Percentiles rank a stretch among this genome's conserved stretches.
These are phyloP conservation scores for Dispira parvispora DNA, from an alignment of 192 early-diverging fungal genomes.

Conservation along the genomic window DNA sequence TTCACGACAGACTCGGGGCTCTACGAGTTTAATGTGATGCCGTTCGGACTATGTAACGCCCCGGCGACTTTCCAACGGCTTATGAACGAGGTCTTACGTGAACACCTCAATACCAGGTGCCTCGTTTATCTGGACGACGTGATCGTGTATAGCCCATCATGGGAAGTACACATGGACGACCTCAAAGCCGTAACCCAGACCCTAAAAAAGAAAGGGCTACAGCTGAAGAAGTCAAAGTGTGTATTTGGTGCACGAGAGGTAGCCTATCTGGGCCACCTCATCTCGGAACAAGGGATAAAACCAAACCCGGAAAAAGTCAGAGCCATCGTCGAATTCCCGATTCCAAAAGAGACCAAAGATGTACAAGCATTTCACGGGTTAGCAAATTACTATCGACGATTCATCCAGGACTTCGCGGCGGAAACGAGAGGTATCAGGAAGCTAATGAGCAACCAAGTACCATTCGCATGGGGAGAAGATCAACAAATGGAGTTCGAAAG, in stretches of 20 bases:
- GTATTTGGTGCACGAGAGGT: too few species aligned
- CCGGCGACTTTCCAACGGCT: constrained; percentile 23
- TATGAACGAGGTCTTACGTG: constrained; percentile 21
- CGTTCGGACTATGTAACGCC: constrained; percentile 21
- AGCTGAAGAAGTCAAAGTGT: too few species aligned
- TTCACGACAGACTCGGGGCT: constrained; percentile 17
- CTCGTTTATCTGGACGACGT: constrained; percentile 30
- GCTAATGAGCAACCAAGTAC: too few species aligned
- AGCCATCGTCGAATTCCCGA: neutral
- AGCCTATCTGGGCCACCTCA: neutral
- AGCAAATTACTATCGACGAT: neutral
- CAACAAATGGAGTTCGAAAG: too few species aligned
- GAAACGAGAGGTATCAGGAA: too few species aligned
- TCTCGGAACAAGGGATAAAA: neutral
- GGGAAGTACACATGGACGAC: too few species aligned
- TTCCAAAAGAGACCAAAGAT: neutral
- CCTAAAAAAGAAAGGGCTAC: too few species aligned
- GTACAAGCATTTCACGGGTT: neutral
- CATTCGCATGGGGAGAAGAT: too few species aligned
- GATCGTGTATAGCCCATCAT: constrained; percentile 22
- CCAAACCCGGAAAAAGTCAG: neutral
- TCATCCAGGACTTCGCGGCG: too few species aligned
- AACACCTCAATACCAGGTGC: constrained; percentile 1
- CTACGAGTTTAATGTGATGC: constrained; percentile 21
- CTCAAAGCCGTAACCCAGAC: too few species aligned